phyloP scores from a whole-genome alignment of 441 rosid genomes.

The Jatropha multifida region DNA sequence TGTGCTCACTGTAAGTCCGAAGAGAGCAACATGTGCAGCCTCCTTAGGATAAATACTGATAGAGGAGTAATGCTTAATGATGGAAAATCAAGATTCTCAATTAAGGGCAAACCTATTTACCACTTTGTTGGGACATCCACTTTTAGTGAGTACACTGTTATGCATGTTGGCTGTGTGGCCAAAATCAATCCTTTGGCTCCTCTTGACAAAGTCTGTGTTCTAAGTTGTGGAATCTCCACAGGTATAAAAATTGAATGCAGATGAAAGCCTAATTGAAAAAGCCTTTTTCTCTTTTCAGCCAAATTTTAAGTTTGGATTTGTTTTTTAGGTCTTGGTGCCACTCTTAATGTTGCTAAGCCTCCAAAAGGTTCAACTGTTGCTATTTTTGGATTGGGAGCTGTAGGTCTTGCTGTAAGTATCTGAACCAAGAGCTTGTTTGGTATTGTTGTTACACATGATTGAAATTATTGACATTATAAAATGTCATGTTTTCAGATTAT shows the following conservation, averaged over 20 bases:
- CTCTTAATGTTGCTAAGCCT: constrained; percentile 36
- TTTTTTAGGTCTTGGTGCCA: constrained; percentile 30
- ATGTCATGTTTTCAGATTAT: too few relatives aligned
- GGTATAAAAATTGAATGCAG: constrained; percentile 24
- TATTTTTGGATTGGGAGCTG: constrained; percentile 35
- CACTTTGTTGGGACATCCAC: constrained; percentile 60
- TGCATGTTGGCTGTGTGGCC: constrained; percentile 52
- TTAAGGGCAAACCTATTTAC: constrained; percentile 48
- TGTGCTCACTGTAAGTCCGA: constrained; percentile 52
- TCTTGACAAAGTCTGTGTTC: constrained; percentile 54
- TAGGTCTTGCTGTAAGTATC: constrained; percentile 34
- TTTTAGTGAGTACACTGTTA: constrained; percentile 58
- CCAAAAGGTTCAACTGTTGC: constrained; percentile 28
- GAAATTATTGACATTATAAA: too few relatives aligned
- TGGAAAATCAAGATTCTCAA: constrained; percentile 50
- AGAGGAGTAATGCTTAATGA: constrained; percentile 53
- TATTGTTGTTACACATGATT: too few relatives aligned
- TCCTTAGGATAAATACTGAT: constrained; percentile 55
- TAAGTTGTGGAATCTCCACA: constrained; percentile 66
- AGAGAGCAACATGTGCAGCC: constrained; percentile 59
- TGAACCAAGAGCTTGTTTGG: too few relatives aligned
- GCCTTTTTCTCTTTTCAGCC: not conserved
- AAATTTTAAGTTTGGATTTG: not conserved
- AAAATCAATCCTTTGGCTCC: constrained; percentile 59
- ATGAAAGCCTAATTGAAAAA: not conserved